Percentiles rank a stretch among this genome's conserved stretches.
These are phyloP conservation scores for Spizellomyces punctatus DNA, from an alignment of 192 early-diverging fungal genomes.

Conservation along the genomic window DNA sequence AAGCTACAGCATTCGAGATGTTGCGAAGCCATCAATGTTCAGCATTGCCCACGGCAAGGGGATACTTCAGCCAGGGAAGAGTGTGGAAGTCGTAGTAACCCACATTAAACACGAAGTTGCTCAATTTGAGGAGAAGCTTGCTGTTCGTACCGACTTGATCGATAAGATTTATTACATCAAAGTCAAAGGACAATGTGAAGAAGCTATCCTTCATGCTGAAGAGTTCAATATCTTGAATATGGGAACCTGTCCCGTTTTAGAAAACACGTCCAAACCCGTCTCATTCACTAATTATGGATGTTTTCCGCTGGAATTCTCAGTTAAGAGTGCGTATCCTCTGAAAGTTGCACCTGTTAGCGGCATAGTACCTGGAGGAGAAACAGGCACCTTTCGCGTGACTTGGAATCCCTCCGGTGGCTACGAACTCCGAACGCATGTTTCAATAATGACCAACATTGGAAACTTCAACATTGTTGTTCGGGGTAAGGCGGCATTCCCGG, in stretches of 20 bases:
- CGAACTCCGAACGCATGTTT: conserved; percentile 59
- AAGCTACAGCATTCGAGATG: conserved; percentile 51
- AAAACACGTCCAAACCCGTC: conserved; percentile 51
- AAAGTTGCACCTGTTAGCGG: conserved; percentile 52
- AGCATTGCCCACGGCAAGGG: conserved; percentile 52
- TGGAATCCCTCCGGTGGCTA: conserved; percentile 67
- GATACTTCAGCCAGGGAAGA: conserved; percentile 45
- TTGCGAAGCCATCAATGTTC: conserved; percentile 53
- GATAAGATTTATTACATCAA: conserved; percentile 52
- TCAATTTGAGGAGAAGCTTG: conserved; percentile 51
- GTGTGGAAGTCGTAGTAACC: conserved; percentile 47
- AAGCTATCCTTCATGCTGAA: conserved; percentile 57
- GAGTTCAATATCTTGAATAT: conserved; percentile 61
- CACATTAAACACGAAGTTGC: conserved; percentile 54
- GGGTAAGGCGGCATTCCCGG: conserved; percentile 65
- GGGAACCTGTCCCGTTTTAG: conserved; percentile 63
- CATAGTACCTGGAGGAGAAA: conserved; percentile 45
- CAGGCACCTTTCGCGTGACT: conserved; percentile 38
- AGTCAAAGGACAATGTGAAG: conserved; percentile 63
- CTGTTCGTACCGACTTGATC: conserved; percentile 59
- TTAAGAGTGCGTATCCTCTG: conserved; percentile 60
- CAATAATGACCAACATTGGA: conserved; percentile 62
- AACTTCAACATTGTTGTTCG: conserved; percentile 56
- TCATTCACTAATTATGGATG: conserved; percentile 58
- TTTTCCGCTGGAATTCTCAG: conserved; percentile 51